These are phyloP conservation scores for Pyrenula massariospora DNA, from an alignment of 495 filamentous ascomycete species.

Conservation along the genomic window DNA sequence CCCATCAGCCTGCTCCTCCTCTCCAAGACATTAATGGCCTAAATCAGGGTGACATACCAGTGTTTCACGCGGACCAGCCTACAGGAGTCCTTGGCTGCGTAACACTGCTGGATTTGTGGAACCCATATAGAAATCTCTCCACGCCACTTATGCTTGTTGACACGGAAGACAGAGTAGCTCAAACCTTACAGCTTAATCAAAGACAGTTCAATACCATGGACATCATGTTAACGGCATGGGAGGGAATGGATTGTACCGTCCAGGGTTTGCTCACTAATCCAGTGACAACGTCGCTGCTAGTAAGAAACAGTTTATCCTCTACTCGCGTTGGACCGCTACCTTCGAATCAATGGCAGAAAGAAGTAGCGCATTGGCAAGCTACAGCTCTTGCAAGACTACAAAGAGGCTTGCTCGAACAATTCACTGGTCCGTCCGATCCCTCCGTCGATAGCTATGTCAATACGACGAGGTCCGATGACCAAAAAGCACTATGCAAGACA, in stretches of 20 bases:
- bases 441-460: not conserved
- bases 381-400: constrained; percentile 12
- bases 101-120: not conserved
- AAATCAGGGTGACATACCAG: not conserved
- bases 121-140: not conserved
- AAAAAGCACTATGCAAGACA: not conserved
- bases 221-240: not conserved
- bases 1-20: constrained; percentile 1
- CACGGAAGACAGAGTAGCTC: not conserved
- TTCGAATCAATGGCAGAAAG: constrained; percentile 15
- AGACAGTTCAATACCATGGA: not conserved
- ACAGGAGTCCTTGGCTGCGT: not conserved
- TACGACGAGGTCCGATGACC: not conserved
- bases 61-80: not conserved
- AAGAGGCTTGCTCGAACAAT: constrained; percentile 6
- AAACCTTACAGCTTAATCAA: not conserved
- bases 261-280: not conserved
- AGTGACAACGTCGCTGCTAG: not conserved
- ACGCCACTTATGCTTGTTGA: not conserved
- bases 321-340: constrained; percentile 4
- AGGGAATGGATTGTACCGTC: not conserved
- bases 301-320: not conserved
- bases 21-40: not conserved
- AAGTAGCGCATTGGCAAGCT: constrained; percentile 12
- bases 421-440: constrained; percentile 7